phyloP scores from a whole-genome alignment of 768 basidiomycete species.

The Serendipita sp. region DNA sequence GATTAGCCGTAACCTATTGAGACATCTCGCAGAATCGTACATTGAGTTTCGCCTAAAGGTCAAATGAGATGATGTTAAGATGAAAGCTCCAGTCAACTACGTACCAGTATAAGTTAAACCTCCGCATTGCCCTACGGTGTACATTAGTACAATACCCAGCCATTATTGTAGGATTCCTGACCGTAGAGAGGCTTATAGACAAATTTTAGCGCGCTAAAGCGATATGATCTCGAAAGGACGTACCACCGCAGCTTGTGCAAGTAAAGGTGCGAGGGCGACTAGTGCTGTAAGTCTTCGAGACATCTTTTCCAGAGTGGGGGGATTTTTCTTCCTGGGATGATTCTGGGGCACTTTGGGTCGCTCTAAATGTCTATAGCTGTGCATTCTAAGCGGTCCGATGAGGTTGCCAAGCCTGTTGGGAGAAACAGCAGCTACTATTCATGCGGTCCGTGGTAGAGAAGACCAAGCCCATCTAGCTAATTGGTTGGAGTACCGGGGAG shows the following conservation, averaged over 20 bases:
- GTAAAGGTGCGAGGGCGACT: not conserved
- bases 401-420: too few species aligned
- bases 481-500: too few species aligned
- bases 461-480: too few species aligned
- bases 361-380: too few species aligned
- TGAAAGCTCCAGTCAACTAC: not conserved
- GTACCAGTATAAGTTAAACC: not conserved
- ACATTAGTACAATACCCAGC: not conserved
- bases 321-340: too few species aligned
- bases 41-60: not conserved
- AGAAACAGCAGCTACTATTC: too few species aligned
- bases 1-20: not conserved
- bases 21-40: not conserved
- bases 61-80: not conserved
- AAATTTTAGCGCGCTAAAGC: not conserved
- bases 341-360: too few species aligned
- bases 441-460: too few species aligned
- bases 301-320: not conserved
- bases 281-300: not conserved
- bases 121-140: not conserved
- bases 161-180: not conserved
- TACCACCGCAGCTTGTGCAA: conserved; percentile 1
- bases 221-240: not conserved
- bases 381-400: too few species aligned
- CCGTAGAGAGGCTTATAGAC: not conserved